Base-by-base conservation (phyloP, 306 rosid species). In the Cucurbita maxima region DNA sequence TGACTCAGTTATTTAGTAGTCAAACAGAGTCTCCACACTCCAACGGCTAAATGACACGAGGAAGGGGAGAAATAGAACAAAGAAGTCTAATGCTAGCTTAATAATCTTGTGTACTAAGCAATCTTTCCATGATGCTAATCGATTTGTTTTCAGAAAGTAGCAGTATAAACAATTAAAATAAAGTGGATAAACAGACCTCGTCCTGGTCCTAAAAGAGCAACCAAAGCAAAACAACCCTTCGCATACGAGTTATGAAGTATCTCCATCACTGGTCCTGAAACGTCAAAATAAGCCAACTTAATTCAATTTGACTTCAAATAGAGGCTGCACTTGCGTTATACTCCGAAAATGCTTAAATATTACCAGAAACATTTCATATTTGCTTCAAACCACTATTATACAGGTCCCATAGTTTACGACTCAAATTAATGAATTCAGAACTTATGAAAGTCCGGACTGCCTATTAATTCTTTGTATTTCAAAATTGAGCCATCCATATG, bases 131-230 rank as follows among this genome's bases (percentile, higher is more conserved):
- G 73, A 47, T 70, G 59, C 18, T 19, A 70, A 48, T 7, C 5
- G 15, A 10, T 48, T 70, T 13, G 47, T 25, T 70, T 30, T 22
- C 16, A 73, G 13, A 43, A 73, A 38, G 10, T 60, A 22, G 50
- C 38, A 72, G 40, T 55, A 66, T 56, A 36, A 38, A 18, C 43
- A 40, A 15, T 1, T 11, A 52, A 75, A 66, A 74, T 30, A 77
- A 79, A 73, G 59, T 4, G 73, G 63, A 80, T 12, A 13, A 82
- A 87, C 90, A 50, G 78, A 94, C 99, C 97, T 84, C 96, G 85
- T 79, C 99, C 97, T 1, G 97, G 99, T 81, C 99, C 99, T 78
- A 91, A 74, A 57, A 94, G 82, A 76, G 99, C 85, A 37, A 81
- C 90, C 85, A 87, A 76, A 79, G 99, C 88, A 79, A 94, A 79